phyloP scores from a whole-genome alignment of 495 filamentous ascomycete species.

The Penicillium waksmanii region DNA sequence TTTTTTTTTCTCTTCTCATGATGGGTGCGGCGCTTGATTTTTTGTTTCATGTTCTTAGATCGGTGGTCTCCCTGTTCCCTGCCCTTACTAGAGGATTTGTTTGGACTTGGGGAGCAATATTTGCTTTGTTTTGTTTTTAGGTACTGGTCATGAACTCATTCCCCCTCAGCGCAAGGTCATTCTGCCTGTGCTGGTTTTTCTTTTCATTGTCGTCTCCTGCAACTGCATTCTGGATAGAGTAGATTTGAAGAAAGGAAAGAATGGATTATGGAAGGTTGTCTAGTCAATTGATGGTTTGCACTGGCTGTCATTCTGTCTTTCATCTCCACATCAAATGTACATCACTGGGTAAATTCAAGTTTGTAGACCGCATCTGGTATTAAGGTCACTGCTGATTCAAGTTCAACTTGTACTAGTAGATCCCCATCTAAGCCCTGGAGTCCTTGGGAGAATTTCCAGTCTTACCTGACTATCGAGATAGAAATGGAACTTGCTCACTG shows the following conservation, averaged over 20 bases:
- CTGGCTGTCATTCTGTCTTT: background rate
- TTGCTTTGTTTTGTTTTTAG: constrained; percentile 1
- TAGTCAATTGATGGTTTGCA: background rate
- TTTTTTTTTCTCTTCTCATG: constrained; percentile 10
- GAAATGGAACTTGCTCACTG: no score
- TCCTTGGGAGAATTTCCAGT: no score
- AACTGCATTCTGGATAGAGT: background rate
- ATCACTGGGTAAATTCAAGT: no score
- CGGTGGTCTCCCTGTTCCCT: constrained; percentile 20
- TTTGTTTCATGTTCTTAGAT: constrained; percentile 24
- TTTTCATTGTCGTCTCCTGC: background rate
- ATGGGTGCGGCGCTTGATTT: constrained; percentile 6
- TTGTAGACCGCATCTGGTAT: no score
- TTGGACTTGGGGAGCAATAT: background rate
- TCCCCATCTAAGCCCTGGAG: no score
- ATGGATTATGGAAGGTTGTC: no score
- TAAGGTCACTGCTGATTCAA: no score
- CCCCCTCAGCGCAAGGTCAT: constrained; percentile 2
- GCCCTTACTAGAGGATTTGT: background rate
- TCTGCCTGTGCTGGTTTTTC: constrained; percentile 5
- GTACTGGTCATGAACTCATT: constrained; percentile 8
- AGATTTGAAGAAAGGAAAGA: background rate
- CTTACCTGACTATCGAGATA: no score
- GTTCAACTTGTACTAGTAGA: no score
- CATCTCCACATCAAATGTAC: background rate